Base-by-base conservation (phyloP, 2,329 filamentous ascomycete genomes). In the Sphaerulina vaccinii region DNA sequence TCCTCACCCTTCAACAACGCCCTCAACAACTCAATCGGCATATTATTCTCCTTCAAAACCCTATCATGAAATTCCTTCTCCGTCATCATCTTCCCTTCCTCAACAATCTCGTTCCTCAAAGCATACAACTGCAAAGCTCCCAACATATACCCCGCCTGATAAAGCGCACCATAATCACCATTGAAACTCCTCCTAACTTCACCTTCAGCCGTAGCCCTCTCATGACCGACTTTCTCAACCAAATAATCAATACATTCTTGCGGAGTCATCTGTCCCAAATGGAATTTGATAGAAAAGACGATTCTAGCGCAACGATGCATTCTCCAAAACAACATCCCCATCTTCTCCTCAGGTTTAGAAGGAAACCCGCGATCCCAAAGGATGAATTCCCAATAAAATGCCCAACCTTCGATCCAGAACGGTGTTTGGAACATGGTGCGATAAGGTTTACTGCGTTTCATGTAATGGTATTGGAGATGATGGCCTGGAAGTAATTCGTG, bases 401-500 rank as follows among this genome's bases (percentile, higher is more conserved):
- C 77, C 80, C 80, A 83, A 15, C 81, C 81, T 63, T 84, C 81
- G 32, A 80, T 75, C 68, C 75, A 82, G 60, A 84, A 83, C 0
- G 80, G 78, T 1, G 80, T 83, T 23, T 70, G 65, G 63, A 83
- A 83, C 5, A 82, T 59, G 16, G 65, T 63, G 4, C 80, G 74
- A 63, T 83, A 79, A 2, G 74, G 72, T 15, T 71, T 72, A 52
- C 74, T 64, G 5, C 80, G 73, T 11, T 69, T 65, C 13, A 72
- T 75, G 60, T 78, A 71, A 64, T 77, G 75, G 13, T 76, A 65
- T 61, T 83, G 80, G 22, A 82, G 68, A 45, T 80, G 73, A 55
- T 83, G 80, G 1, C 81, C 81, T 0, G 81, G 80, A 11, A 84
- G 78, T 65, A 83, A 76, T 64, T 84, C 81, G 62, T 84, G 81